These are phyloP conservation scores for Sugiyamaella novakii DNA, from an alignment of 1,139 yeast genomes.

Conservation along the genomic window DNA sequence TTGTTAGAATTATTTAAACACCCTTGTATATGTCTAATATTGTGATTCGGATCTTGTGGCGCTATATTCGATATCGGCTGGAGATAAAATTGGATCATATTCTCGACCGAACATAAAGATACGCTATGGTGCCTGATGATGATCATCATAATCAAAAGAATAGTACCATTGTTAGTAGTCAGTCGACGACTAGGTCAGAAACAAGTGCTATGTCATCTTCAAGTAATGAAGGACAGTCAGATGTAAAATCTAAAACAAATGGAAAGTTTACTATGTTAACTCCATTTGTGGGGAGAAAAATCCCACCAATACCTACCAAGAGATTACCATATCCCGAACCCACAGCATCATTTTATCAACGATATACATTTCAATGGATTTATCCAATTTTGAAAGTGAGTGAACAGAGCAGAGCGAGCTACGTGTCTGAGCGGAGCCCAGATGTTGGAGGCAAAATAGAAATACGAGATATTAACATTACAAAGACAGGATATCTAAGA, in stretches of 20 bases:
- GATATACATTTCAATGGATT: slow-evolving; percentile 60
- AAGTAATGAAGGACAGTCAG: not conserved
- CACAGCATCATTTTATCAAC: slow-evolving; percentile 27
- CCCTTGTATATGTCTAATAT: too few species aligned
- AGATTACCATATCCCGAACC: slow-evolving; percentile 37
- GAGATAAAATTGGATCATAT: too few species aligned
- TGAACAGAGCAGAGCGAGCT: not conserved
- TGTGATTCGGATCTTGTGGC: too few species aligned
- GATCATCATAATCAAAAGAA: too few species aligned
- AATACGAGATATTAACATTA: too few species aligned
- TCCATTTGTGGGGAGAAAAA: slow-evolving; percentile 33
- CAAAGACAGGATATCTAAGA: slow-evolving; percentile 64
- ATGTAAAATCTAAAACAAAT: not conserved
- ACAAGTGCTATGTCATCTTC: not conserved
- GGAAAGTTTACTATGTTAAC: slow-evolving; percentile 30
- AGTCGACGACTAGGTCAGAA: not conserved
- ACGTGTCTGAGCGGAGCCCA: too few species aligned
- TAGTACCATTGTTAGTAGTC: too few species aligned
- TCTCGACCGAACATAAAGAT: too few species aligned
- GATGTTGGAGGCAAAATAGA: too few species aligned
- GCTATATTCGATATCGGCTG: too few species aligned
- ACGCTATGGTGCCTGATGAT: too few species aligned
- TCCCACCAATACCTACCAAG: slow-evolving; percentile 39
- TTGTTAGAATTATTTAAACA: too few species aligned
- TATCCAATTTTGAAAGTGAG: slow-evolving; percentile 54